Evolutionary conservation across 2,329 filamentous ascomycete genomes (phyloP), one percentile per base, ranked within the genome.

Genomic region (Grosmannia clavigera): DNA sequence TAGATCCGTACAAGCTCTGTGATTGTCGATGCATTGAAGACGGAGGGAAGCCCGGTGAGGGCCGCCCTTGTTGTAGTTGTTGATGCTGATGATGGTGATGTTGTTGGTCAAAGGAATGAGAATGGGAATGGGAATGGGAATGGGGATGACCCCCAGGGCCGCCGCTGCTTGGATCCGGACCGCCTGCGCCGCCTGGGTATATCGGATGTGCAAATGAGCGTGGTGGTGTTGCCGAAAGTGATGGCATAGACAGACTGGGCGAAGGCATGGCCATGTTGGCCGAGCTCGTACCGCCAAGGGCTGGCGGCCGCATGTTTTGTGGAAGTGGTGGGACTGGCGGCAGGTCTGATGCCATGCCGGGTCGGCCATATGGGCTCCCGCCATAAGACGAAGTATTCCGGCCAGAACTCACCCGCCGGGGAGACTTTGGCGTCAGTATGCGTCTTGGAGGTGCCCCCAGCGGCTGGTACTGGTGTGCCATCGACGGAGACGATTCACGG

Each of bases 371-470:
- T 4, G 43, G 56, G 27, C 16, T 22, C 6, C 38, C 43, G 11
- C 16, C 11, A 22, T 35, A 51, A 10, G 27, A 27, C n/a, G 61
- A 59, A 1, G 55, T 6, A n/a, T 27, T 27, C 9, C 63, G 55
- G 38, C 75, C 75, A 14, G 80, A 66, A 65, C 79, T 83, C 22
- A 77, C 73, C 31, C 78, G 74, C 62, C 82, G 78, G 50, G 82
- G 82, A 11, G 83, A 84, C 64, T 78, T 76, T 0, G 83, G 81
- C 12, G 80, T 83, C 62, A 84, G 67, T n/a, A 82, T 77, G 40
- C 78, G 77, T 64, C 64, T 22, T 3, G 52, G 58, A 4, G 60
- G 72, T 56, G 58, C 65, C 59, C 67, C 69, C 29, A 72, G 62
- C 6, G 69, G 25, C 19, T 22, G 48, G 27, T 53, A 54, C 3